A percentile compares a stretch with the other conserved stretches of the same genome.
Conservation (phyloP, 495 filamentous ascomycete species). For the Patellaria atrata region DNA sequence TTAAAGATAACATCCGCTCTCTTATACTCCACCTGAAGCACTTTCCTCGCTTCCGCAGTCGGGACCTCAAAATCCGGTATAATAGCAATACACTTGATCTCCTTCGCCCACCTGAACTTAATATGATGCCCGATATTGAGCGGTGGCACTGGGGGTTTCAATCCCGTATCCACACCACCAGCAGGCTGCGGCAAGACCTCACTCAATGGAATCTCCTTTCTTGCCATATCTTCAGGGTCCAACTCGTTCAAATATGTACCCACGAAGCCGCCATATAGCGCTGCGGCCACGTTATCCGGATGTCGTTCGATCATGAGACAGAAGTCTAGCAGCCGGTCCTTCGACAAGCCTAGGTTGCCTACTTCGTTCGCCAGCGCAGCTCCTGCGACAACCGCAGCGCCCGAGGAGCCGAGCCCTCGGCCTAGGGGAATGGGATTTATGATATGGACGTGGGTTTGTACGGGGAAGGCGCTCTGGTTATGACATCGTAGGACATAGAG, state of each 20-base stretch:
- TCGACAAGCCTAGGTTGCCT: slow-evolving; percentile 60
- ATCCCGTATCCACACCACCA: slow-evolving; percentile 76
- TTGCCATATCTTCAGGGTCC: slow-evolving; percentile 64
- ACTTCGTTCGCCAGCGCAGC: slow-evolving; percentile 84
- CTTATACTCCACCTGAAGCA: slow-evolving; percentile 62
- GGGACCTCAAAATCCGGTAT: slow-evolving; percentile 89
- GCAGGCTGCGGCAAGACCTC: slow-evolving; percentile 80
- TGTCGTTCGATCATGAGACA: slow-evolving; percentile 94
- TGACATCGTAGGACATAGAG: slow-evolving; percentile 89
- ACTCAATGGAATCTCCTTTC: slow-evolving; percentile 86
- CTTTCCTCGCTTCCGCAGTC: slow-evolving; percentile 72
- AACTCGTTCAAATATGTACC: slow-evolving; percentile 89
- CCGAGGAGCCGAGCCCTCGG: slow-evolving; percentile 80
- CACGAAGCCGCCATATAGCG: slow-evolving; percentile 91
- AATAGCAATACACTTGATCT: slow-evolving; percentile 89
- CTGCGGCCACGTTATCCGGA: slow-evolving; percentile 92
- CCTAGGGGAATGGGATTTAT: slow-evolving; percentile 85
- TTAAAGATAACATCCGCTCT: slow-evolving; percentile 84
- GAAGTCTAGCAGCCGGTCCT: slow-evolving; percentile 79
- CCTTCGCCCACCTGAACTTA: slow-evolving; percentile 78
- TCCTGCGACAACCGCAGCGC: slow-evolving; percentile 87
- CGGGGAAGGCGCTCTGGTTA: slow-evolving; percentile 64
- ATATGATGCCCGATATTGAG: slow-evolving; percentile 81
- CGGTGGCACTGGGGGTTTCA: slow-evolving; percentile 73
- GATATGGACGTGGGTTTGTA: slow-evolving; percentile 80